Conservation (phyloP, 192 early-diverging fungal species). For the Gamsiella multidivaricata region DNA sequence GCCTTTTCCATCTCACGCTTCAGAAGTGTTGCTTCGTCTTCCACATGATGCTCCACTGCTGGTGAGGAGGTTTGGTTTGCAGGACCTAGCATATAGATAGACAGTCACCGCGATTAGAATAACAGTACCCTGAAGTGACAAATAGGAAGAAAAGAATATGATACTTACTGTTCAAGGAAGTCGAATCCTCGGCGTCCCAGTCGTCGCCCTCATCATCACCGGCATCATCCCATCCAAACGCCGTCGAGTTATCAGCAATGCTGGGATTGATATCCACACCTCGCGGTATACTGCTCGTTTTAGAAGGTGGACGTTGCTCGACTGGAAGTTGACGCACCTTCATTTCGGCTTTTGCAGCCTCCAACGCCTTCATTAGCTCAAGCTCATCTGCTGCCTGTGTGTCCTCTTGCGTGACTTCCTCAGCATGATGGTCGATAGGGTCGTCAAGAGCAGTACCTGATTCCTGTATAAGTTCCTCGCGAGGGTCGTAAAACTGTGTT, state of each 20-base stretch:
- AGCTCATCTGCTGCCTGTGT: conserved; percentile 4
- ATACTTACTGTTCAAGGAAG: conserved; percentile 24
- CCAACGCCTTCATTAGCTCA: conserved; percentile 40
- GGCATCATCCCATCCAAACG: conserved; percentile 38
- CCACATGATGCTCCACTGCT: conserved; percentile 5
- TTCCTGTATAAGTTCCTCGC: neutral
- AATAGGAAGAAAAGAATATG: neutral
- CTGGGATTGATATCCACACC: neutral
- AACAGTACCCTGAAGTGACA: neutral
- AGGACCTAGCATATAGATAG: conserved; percentile 2
- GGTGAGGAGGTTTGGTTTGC: conserved; percentile 13
- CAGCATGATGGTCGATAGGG: neutral
- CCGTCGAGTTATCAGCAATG: neutral
- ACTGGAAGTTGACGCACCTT: conserved; percentile 24
- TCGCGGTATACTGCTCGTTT: neutral
- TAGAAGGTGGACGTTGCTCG: neutral
- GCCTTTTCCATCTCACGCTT: conserved; percentile 28
- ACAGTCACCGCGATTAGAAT: neutral
- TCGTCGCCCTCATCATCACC: conserved; percentile 38
- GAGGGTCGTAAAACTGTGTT: neutral
- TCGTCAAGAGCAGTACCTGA: neutral
- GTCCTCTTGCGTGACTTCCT: conserved; percentile 5
- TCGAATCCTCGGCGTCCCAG: conserved; percentile 36
- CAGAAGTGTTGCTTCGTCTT: conserved; percentile 24
- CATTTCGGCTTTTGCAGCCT: conserved; percentile 48